These are phyloP conservation scores for Lathyrus tuberosus DNA, from an alignment of 306 rosid species.

Conservation along the genomic window DNA sequence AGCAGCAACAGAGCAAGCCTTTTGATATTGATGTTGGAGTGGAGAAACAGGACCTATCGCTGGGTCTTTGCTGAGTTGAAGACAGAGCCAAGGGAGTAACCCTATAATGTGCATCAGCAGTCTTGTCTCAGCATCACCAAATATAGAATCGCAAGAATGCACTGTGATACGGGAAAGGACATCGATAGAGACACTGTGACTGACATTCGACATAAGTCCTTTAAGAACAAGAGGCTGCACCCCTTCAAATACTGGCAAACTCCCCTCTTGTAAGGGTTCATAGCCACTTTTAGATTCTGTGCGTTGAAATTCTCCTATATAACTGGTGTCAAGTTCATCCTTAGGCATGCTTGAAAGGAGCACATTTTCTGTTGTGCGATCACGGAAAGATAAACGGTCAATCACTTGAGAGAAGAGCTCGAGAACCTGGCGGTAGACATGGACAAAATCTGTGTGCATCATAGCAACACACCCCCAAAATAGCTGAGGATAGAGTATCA, in stretches of 20 bases:
- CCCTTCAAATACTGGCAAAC: constrained; percentile 91
- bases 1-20: constrained; percentile 91
- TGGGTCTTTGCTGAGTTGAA: constrained; percentile 87
- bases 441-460: constrained; percentile 99
- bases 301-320: constrained; percentile 78
- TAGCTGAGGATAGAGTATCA: constrained; percentile 96
- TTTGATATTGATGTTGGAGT: constrained; percentile 82
- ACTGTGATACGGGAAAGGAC: constrained; percentile 91
- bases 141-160: constrained; percentile 96
- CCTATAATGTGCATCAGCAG: constrained; percentile 98
- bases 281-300: constrained; percentile 78
- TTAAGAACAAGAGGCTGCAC: constrained; percentile 98
- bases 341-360: constrained; percentile 99
- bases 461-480: constrained; percentile 99
- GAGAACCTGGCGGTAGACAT: constrained; percentile 95
- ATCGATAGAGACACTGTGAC: constrained; percentile 90
- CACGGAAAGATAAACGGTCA: constrained; percentile 90
- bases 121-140: constrained; percentile 92
- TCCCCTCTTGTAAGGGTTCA: constrained; percentile 75
- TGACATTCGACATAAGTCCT: constrained; percentile 91
- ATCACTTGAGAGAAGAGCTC: constrained; percentile 96
- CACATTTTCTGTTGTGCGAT: constrained; percentile 95
- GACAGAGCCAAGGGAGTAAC: constrained; percentile 95
- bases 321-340: constrained; percentile 71
- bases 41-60: constrained; percentile 84